These are phyloP conservation scores for Botryotinia convoluta DNA, from an alignment of 2,329 filamentous ascomycete genomes.

Conservation along the genomic window DNA sequence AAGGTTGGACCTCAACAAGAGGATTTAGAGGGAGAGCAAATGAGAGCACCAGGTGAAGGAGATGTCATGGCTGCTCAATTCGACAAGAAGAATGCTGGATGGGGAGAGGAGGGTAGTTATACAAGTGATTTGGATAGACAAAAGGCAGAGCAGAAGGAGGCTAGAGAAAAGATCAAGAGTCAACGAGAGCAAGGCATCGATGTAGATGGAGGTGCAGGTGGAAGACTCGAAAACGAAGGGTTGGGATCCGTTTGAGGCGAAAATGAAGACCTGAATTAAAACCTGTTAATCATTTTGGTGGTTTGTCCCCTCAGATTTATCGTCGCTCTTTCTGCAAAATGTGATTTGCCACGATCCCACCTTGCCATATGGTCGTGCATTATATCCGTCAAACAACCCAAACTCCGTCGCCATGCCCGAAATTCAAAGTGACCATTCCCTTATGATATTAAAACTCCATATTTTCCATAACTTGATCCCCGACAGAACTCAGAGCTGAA, in stretches of 20 bases:
- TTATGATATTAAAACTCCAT: conserved; percentile 34
- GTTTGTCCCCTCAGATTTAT: neutral
- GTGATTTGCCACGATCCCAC: conserved; percentile 18
- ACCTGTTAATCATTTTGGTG: neutral
- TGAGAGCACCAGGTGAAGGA: conserved; percentile 35
- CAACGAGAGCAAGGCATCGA: conserved; percentile 30
- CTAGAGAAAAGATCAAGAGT: conserved; percentile 34
- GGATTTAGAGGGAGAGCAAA: conserved; percentile 38
- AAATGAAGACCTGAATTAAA: neutral
- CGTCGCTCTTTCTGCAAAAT: neutral
- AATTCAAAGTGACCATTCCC: conserved; percentile 5
- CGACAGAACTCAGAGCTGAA: conserved; percentile 38
- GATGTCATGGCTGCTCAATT: conserved; percentile 37
- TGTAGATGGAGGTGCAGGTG: conserved; percentile 36
- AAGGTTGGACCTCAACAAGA: conserved; percentile 36
- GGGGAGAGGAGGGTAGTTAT: conserved; percentile 36
- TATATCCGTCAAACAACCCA: conserved; percentile 24
- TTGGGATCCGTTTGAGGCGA: conserved; percentile 29
- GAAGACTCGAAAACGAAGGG: conserved; percentile 35
- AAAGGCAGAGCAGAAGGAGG: conserved; percentile 37
- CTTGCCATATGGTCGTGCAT: conserved; percentile 18
- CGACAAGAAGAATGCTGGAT: conserved; percentile 37
- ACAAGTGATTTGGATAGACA: conserved; percentile 36
- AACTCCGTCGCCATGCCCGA: conserved; percentile 38
- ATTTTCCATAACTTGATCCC: conserved; percentile 35